Evolutionary conservation across 169 alveolate genomes (phyloP).

Genomic region (Plasmodium gonderi): DNA sequence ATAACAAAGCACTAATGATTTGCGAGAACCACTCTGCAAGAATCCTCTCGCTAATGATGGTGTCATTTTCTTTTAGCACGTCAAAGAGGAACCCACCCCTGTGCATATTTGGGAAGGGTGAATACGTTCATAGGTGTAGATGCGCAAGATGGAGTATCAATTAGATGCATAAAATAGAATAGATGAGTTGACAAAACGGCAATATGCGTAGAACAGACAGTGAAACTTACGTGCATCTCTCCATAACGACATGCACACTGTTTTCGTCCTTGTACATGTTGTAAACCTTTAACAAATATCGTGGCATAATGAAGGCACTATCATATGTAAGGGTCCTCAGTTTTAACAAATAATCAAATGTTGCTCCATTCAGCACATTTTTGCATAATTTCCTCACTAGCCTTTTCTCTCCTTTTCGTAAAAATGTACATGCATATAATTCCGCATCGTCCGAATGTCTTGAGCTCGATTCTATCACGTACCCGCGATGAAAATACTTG

Average conservation of each 20-base stretch:
- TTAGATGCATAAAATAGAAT: no score
- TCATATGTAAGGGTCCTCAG: conserved; percentile 26
- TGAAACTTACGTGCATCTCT: conserved; percentile 45
- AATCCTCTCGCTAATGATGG: conserved; percentile 13
- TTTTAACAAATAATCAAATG: not conserved
- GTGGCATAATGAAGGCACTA: not conserved
- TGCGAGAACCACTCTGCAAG: conserved; percentile 69
- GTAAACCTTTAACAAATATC: conserved; percentile 35
- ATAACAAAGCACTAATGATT: conserved; percentile 29
- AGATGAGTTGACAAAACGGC: no score
- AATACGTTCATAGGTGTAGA: not conserved
- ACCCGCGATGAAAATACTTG: conserved; percentile 56
- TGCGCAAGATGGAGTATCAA: not conserved
- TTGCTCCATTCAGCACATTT: conserved; percentile 7
- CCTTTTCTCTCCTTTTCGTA: conserved; percentile 26
- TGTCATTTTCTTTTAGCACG: not conserved
- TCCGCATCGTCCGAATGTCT: not conserved
- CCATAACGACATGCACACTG: conserved; percentile 39
- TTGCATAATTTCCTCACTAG: conserved; percentile 1
- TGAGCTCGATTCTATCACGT: not conserved
- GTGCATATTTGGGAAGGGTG: not conserved
- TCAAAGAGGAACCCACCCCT: conserved; percentile 67
- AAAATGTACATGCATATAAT: not conserved
- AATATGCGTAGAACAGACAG: no score
- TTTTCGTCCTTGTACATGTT: conserved; percentile 29